Evolutionary conservation across 2,329 filamentous ascomycete species (phyloP).

Genomic region (Fusarium brachygibbosum): DNA sequence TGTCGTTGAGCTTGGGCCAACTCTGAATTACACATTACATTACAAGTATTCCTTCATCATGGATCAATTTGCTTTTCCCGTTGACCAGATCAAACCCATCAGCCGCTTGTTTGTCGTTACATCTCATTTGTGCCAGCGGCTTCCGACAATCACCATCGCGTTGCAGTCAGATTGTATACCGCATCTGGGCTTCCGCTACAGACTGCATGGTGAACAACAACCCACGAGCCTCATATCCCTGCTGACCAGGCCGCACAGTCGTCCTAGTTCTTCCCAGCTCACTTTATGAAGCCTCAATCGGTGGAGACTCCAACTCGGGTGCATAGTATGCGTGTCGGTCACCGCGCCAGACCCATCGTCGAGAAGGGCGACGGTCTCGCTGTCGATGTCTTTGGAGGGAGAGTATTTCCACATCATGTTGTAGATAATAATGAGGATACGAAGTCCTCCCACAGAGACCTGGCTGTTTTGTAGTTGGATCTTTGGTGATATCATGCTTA

Average conservation of each 20-base stretch:
- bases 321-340: slow-evolving; percentile 60
- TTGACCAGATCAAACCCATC: no score
- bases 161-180: not conserved
- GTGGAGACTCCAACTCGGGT: slow-evolving; percentile 63
- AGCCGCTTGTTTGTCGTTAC: no score
- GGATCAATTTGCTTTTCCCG: not conserved
- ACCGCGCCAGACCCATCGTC: slow-evolving; percentile 69
- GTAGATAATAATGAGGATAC: not conserved
- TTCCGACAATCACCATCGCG: not conserved
- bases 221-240: slow-evolving; percentile 68
- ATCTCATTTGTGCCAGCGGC: no score
- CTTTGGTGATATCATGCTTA: not conserved
- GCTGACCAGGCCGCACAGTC: slow-evolving; percentile 67
- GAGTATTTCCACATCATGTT: slow-evolving; percentile 4
- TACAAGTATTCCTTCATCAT: not conserved
- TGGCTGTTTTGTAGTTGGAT: slow-evolving; percentile 4
- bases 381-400: slow-evolving; percentile 42
- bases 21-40: slow-evolving; percentile 4
- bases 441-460: not conserved
- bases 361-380: slow-evolving; percentile 65
- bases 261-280: slow-evolving; percentile 54
- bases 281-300: slow-evolving; percentile 41
- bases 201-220: slow-evolving; percentile 63
- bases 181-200: slow-evolving; percentile 49
- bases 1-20: no score